Percentiles rank a stretch among this genome's conserved stretches.
phyloP scores from a whole-genome alignment of 495 filamentous ascomycete species.

The Hypoxylon rickii region DNA sequence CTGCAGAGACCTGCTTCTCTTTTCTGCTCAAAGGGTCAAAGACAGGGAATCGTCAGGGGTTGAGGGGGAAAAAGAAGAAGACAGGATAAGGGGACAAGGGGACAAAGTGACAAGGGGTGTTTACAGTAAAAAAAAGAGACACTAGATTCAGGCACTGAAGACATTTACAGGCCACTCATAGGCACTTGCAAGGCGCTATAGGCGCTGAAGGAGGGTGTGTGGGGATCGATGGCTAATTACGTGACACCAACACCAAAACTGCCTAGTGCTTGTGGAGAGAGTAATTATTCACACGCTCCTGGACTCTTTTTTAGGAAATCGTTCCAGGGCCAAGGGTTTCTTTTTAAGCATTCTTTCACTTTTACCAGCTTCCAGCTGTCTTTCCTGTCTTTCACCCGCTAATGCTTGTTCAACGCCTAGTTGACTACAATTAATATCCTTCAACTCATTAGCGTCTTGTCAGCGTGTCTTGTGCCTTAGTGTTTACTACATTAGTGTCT shows the following conservation, averaged over 20 bases:
- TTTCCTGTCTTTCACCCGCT: background rate
- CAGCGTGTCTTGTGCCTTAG: too few species aligned
- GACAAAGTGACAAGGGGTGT: too few species aligned
- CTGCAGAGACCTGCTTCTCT: too few species aligned
- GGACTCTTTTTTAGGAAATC: conserved; percentile 34
- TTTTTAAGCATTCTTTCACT: background rate
- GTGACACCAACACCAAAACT: conserved; percentile 13
- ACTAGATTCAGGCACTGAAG: too few species aligned
- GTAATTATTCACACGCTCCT: conserved; percentile 16
- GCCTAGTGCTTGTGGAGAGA: conserved; percentile 17
- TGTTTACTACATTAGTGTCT: too few species aligned
- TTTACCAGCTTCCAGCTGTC: background rate
- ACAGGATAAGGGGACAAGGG: conserved; percentile 13
- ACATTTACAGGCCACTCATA: too few species aligned
- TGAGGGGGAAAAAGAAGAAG: conserved; percentile 1
- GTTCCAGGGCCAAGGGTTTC: conserved; percentile 19
- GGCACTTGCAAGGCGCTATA: background rate
- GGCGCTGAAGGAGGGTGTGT: background rate
- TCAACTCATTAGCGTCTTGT: too few species aligned
- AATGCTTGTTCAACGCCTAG: background rate
- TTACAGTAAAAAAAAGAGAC: too few species aligned
- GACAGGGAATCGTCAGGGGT: conserved; percentile 33
- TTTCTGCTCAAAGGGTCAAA: too few species aligned
- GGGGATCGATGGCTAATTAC: conserved; percentile 34
- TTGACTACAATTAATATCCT: too few species aligned